These are phyloP conservation scores for Botryotinia globosa DNA, from an alignment of 2,329 filamentous ascomycete species.

Conservation along the genomic window DNA sequence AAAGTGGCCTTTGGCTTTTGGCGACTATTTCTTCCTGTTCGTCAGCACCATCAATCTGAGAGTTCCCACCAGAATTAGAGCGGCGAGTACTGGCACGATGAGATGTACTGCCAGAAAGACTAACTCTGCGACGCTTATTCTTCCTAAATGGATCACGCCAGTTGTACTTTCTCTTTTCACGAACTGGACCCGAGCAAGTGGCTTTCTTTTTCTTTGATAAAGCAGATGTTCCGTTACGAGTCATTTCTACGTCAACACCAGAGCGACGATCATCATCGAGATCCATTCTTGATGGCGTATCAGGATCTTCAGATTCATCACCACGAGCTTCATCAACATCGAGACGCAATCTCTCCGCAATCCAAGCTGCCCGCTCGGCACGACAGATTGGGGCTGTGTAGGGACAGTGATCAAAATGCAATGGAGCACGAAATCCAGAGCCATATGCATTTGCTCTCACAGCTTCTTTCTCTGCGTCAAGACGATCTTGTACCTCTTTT, in stretches of 20 bases:
- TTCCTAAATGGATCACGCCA: not conserved
- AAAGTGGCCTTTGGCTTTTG: not conserved
- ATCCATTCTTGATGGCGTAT: not conserved
- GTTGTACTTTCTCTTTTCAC: not conserved
- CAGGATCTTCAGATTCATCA: not conserved
- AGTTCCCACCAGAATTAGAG: not conserved
- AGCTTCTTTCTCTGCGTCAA: not conserved
- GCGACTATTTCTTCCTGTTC: not conserved
- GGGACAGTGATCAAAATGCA: slow-evolving; percentile 1
- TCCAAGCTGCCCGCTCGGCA: not conserved
- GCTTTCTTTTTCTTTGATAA: not conserved
- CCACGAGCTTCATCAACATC: not conserved
- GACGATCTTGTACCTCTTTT: not conserved
- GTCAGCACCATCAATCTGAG: not conserved
- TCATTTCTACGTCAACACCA: no score
- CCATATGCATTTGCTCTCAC: not conserved
- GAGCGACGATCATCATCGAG: not conserved
- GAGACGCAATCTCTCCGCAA: not conserved
- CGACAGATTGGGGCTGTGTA: not conserved
- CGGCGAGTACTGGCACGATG: not conserved
- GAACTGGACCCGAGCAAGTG: not conserved
- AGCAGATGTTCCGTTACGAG: no score
- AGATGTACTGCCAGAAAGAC: no score
- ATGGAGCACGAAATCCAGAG: not conserved
- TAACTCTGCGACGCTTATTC: not conserved